phyloP scores from a whole-genome alignment of 257 asterid species.

The Nicotiana otophora region DNA sequence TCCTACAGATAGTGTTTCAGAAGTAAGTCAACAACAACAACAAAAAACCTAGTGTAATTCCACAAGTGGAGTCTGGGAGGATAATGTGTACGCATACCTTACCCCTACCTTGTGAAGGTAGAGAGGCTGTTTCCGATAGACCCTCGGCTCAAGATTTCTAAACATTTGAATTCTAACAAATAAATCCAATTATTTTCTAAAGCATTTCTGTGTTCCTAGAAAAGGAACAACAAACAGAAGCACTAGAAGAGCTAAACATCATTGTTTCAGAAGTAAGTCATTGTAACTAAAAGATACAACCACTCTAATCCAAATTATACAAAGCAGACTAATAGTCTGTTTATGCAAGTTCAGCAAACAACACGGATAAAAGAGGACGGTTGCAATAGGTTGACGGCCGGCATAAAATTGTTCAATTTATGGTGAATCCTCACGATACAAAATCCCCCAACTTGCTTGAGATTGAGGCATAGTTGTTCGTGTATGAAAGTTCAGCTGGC shows the following conservation, averaged over 20 bases:
- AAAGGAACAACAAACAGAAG: neutral
- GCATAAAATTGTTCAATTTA: neutral
- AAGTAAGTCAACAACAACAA: no score
- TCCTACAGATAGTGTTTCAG: constrained; percentile 6
- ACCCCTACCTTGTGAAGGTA: no score
- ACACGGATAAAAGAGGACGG: neutral
- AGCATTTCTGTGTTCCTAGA: neutral
- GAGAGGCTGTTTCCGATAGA: no score
- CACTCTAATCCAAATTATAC: neutral
- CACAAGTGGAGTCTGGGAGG: no score
- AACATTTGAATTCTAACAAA: neutral
- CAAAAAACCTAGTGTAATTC: no score
- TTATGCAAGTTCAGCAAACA: neutral
- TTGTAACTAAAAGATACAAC: neutral
- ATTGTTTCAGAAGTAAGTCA: neutral
- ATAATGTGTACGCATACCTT: no score
- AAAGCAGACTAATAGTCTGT: neutral
- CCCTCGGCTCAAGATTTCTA: neutral
- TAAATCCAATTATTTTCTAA: neutral
- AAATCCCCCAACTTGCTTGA: neutral
- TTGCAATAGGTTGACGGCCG: neutral
- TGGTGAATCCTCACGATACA: neutral
- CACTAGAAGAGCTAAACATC: neutral
- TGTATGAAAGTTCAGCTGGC: neutral
- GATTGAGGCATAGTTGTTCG: neutral